Base-by-base conservation (phyloP, 2,329 filamentous ascomycete genomes). In the Fusarium marasasianum region DNA sequence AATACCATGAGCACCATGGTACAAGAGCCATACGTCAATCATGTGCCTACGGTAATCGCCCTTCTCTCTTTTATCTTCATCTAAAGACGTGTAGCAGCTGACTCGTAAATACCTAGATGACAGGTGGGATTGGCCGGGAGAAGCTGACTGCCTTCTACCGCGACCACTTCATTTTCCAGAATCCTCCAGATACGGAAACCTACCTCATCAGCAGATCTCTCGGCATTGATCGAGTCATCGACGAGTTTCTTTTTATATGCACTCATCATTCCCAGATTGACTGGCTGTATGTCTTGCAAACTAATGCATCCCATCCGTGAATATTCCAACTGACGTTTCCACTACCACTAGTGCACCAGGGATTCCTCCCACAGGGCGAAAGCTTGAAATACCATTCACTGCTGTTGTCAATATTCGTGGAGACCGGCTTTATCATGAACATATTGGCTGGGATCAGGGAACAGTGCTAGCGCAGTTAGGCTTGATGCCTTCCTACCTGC, bases 1-100 rank as follows among this genome's bases (percentile, higher is more conserved):
- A 88, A 90, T 69, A 95, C 93, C 0, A 95, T 95, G 93, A 86
- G 86, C 24, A 95, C 93, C 0, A 95, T 95, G 93, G 92, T 94
- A 5, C 86, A 91, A 60, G 90, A 94, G 80, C 93, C 93, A 6
- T 94, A 95, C 75, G 93, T 95, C 4, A 95, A 95, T 78, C 92
- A 95, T 78, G 86, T 94, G 10, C 91, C 92, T 0, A 94, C 92
- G 0, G 86, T 91, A 78, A 84, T 48, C 3, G 2, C 84, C 71
- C 14, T 13, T 3, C 17, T 10, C 17, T 4, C 4, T 31, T 24
- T 22, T 3, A 20, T 2, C 13, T 35, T 15, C 4, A 0, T 56
- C 5, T 26, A 22, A 17, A 45, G 8, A 22, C 17, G 0, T 20
- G 2, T 26, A 13, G 7, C 10, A 31, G 6, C 54, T 57, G 4